Evolutionary conservation across 164 flowering plant genomes (phyloP).

Genomic region (Taxillus chinensis): DNA sequence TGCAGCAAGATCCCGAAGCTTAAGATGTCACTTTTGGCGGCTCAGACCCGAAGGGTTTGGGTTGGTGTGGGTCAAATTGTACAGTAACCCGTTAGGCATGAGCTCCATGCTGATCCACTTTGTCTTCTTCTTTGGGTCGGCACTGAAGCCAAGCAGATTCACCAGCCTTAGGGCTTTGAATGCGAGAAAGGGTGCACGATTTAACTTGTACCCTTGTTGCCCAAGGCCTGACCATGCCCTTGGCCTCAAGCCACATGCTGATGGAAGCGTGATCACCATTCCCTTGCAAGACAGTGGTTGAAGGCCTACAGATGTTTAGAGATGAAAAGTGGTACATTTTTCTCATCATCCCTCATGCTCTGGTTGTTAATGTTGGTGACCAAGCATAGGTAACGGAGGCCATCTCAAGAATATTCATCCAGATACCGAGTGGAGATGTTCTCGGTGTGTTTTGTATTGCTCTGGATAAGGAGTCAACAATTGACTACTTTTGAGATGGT

Average conservation of each 20-base stretch:
- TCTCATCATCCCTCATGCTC: slow-evolving; percentile 32
- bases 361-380: slow-evolving; percentile 38
- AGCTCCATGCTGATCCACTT: slow-evolving; percentile 62
- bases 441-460: no score
- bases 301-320: slow-evolving; percentile 47
- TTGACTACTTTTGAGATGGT: no score
- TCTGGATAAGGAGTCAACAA: no score
- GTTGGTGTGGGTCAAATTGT: slow-evolving; percentile 46
- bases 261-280: slow-evolving; percentile 37
- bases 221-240: slow-evolving; percentile 32
- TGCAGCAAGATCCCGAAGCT: slow-evolving; percentile 66
- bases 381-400: slow-evolving; percentile 21
- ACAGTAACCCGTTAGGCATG: slow-evolving; percentile 75
- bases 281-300: slow-evolving; percentile 47
- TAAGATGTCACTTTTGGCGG: slow-evolving; percentile 58
- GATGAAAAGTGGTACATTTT: slow-evolving; percentile 38
- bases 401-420: neutral
- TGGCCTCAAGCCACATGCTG: slow-evolving; percentile 47
- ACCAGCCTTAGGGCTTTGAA: slow-evolving; percentile 44
- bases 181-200: slow-evolving; percentile 18
- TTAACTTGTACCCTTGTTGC: slow-evolving; percentile 42
- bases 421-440: no score
- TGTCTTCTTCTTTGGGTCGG: slow-evolving; percentile 13
- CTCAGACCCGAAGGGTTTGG: slow-evolving; percentile 48
- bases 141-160: slow-evolving; percentile 53